Evolutionary conservation across 805 yeast genomes (phyloP).

Genomic region (Candida maris): DNA sequence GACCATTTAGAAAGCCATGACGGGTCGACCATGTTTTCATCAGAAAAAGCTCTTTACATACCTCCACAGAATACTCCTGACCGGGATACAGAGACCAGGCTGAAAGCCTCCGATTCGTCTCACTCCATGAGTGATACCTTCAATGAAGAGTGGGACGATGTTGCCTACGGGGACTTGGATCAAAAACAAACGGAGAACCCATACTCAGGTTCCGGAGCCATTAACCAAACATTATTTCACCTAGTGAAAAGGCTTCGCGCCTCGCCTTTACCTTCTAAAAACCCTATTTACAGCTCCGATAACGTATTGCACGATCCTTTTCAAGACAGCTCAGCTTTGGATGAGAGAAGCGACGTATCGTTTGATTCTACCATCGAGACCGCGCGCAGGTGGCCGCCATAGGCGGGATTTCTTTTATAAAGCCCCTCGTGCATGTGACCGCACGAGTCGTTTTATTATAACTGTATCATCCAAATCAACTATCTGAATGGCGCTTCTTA

Average conservation of each 20-base stretch:
- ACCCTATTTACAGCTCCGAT: not conserved
- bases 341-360: conserved; percentile 3
- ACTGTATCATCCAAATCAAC: not conserved
- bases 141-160: too few species aligned
- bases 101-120: too few species aligned
- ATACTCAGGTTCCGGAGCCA: conserved; percentile 18
- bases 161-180: too few species aligned
- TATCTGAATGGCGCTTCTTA: conserved; percentile 1
- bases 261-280: not conserved
- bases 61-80: too few species aligned
- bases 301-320: not conserved
- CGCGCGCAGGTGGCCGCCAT: conserved; percentile 17
- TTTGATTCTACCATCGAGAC: conserved; percentile 14
- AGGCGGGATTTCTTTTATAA: not conserved
- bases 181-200: too few species aligned
- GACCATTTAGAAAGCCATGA: too few species aligned
- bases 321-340: not conserved
- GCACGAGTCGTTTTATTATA: not conserved
- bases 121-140: too few species aligned
- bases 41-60: too few species aligned
- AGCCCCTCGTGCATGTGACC: not conserved
- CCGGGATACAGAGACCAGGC: too few species aligned
- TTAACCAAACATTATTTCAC: conserved; percentile 14
- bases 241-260: conserved; percentile 11
- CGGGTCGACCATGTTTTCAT: too few species aligned